Conservation (phyloP, 1,284 basidiomycete species). For the Stygiomarasmius scandens region DNA sequence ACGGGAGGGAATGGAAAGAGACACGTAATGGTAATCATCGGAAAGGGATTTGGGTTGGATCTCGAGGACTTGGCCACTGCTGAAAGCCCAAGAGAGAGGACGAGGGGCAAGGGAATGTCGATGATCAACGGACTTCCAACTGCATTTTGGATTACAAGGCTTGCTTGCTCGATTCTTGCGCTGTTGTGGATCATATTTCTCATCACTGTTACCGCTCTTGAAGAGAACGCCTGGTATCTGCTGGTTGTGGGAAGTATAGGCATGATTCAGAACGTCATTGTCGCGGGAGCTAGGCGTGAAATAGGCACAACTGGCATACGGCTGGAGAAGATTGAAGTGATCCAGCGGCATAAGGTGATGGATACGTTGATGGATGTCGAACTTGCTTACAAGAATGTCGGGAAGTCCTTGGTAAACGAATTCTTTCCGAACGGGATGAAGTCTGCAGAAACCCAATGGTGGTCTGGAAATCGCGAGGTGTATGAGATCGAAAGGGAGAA, state of each 20-base stretch:
- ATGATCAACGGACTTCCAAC: not conserved
- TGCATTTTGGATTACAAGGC: constrained; percentile 3
- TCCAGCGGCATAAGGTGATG: constrained; percentile 2
- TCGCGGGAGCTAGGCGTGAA: constrained; percentile 3
- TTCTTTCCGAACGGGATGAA: constrained; percentile 4
- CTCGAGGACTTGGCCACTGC: constrained; percentile 32
- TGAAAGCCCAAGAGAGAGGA: not conserved
- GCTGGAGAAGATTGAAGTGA: not conserved
- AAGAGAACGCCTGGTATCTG: constrained; percentile 23
- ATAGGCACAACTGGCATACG: constrained; percentile 1
- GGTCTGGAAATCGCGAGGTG: not conserved
- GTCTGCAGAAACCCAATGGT: constrained; percentile 3
- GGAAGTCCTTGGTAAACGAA: not conserved
- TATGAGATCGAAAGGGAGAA: constrained; percentile 1
- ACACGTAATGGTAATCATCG: constrained; percentile 33
- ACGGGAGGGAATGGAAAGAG: constrained; percentile 33
- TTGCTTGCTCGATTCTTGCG: constrained; percentile 9
- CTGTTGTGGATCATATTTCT: constrained; percentile 22
- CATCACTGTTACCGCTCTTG: constrained; percentile 19
- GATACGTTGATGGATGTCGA: constrained; percentile 3
- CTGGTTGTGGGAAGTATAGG: constrained; percentile 10
- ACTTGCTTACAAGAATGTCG: not conserved
- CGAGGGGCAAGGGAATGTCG: not conserved
- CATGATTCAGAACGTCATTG: constrained; percentile 10
- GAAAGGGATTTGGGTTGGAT: constrained; percentile 26